A percentile compares a stretch with the other conserved stretches of the same genome.
phyloP scores from a whole-genome alignment of 176 grass and related monocot genomes.

The Avena eriantha region DNA sequence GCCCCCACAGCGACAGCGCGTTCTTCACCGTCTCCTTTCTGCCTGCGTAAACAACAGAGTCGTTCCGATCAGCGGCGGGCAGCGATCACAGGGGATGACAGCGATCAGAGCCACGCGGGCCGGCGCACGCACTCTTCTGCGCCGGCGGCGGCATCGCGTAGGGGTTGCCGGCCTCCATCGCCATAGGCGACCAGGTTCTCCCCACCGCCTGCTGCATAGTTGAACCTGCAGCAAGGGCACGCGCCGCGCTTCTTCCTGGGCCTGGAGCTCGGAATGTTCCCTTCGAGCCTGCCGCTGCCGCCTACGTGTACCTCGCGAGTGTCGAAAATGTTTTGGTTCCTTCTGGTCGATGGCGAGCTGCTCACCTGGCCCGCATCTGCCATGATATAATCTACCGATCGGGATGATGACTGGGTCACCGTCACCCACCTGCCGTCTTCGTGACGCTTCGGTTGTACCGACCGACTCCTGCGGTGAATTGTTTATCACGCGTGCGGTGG shows the following conservation, averaged over 20 bases:
- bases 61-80: background rate
- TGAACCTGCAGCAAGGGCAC: background rate
- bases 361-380: slow-evolving; percentile 1
- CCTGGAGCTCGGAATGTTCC: background rate
- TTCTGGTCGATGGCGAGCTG: slow-evolving; percentile 4
- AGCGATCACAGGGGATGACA: background rate
- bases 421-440: slow-evolving; percentile 4
- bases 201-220: slow-evolving; percentile 27
- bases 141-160: slow-evolving; percentile 59
- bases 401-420: slow-evolving; percentile 33
- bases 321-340: background rate
- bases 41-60: slow-evolving; percentile 39
- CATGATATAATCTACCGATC: slow-evolving; percentile 18
- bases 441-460: slow-evolving; percentile 40
- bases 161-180: slow-evolving; percentile 51
- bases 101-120: no score
- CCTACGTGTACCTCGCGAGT: background rate
- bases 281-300: background rate
- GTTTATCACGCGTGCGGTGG: background rate
- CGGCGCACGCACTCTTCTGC: slow-evolving; percentile 50
- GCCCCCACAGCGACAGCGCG: slow-evolving; percentile 77
- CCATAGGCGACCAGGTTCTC: slow-evolving; percentile 38
- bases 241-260: background rate
- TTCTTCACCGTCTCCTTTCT: slow-evolving; percentile 80
- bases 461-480: background rate